Evolutionary conservation across 1,284 basidiomycete species (phyloP).

Genomic region (Leccinum cinnamomeum): DNA sequence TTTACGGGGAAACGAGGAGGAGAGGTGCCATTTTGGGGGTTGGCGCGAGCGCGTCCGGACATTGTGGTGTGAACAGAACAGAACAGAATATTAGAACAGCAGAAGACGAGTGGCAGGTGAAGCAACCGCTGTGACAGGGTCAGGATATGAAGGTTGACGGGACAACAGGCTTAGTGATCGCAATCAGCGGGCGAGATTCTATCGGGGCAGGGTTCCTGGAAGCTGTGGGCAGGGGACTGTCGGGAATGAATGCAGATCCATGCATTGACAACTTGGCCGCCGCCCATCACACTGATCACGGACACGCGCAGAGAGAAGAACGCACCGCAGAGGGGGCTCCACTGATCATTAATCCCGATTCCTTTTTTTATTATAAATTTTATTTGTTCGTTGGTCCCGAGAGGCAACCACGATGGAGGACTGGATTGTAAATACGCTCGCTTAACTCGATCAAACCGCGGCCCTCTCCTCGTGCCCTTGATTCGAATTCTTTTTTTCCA

Average conservation of each 20-base stretch:
- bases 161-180: conserved; percentile 22
- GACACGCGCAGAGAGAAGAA: conserved; percentile 1
- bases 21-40: conserved; percentile 22
- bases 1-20: conserved; percentile 22
- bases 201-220: conserved; percentile 33
- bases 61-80: conserved; percentile 32
- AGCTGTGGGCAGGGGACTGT: conserved; percentile 23
- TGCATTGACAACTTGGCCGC: conserved; percentile 1
- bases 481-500: conserved; percentile 61
- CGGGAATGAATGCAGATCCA: conserved; percentile 40
- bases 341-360: background rate
- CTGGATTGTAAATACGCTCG: conserved; percentile 41
- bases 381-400: background rate
- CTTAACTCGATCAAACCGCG: conserved; percentile 42
- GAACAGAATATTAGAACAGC: conserved; percentile 8
- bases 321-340: background rate
- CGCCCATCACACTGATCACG: conserved; percentile 7
- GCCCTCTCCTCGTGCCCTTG: conserved; percentile 63
- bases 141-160: conserved; percentile 12
- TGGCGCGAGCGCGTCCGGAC: conserved; percentile 24
- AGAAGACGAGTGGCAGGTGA: conserved; percentile 7
- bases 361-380: background rate
- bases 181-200: conserved; percentile 25
- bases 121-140: conserved; percentile 21
- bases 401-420: conserved; percentile 28